Conservation (phyloP, 495 filamentous ascomycete species). For the Echria macrotheca region DNA sequence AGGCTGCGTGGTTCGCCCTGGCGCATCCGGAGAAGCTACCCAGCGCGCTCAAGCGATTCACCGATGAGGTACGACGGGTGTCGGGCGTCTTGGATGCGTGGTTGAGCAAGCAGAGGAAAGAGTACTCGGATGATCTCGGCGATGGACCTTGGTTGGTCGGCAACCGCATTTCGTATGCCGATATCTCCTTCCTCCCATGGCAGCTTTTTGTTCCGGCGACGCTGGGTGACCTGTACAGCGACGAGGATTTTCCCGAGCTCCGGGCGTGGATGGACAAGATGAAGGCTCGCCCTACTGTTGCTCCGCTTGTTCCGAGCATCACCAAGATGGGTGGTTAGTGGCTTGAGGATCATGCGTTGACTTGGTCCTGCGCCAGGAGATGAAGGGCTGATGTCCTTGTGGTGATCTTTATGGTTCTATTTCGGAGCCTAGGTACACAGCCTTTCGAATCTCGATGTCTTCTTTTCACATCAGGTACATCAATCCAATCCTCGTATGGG, state of each 20-base stretch:
- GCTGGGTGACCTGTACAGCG: constrained; percentile 13
- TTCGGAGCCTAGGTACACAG: no score
- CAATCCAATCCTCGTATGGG: no score
- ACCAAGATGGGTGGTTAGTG: no score
- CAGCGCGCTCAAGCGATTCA: constrained; percentile 54
- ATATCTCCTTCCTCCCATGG: constrained; percentile 57
- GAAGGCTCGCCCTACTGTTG: constrained; percentile 1
- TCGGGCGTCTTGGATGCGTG: constrained; percentile 51
- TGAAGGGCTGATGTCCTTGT: no score
- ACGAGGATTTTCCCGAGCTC: constrained; percentile 28
- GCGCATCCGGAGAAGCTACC: constrained; percentile 54
- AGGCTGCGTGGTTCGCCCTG: constrained; percentile 42
- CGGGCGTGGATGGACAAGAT: constrained; percentile 33
- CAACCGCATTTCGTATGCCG: constrained; percentile 52
- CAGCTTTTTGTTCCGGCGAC: constrained; percentile 22
- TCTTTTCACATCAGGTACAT: no score
- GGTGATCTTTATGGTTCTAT: no score
- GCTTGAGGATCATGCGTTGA: no score
- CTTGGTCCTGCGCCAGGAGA: no score
- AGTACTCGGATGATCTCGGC: background rate
- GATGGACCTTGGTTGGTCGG: constrained; percentile 52
- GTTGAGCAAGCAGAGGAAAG: constrained; percentile 43
- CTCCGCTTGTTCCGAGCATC: no score
- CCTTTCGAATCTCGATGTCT: no score
- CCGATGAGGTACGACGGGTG: constrained; percentile 56